These are phyloP conservation scores for Decorospora gaudefroyi DNA, from an alignment of 2,329 filamentous ascomycete genomes.

Conservation along the genomic window DNA sequence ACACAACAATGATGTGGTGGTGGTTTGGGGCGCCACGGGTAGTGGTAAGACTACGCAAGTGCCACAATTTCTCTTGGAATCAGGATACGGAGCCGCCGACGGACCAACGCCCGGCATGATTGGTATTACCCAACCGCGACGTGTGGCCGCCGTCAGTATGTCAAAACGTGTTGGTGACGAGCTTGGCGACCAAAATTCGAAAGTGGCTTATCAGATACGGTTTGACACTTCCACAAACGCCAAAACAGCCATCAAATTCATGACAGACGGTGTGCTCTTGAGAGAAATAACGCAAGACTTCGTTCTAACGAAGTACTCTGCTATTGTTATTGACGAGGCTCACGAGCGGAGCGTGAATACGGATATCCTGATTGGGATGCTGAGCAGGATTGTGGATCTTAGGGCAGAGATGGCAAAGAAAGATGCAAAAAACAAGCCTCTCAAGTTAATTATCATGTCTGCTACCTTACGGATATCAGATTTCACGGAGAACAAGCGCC, in stretches of 20 bases:
- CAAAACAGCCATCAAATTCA: conserved; percentile 93
- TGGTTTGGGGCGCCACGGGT: conserved; percentile 93
- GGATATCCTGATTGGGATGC: conserved; percentile 96
- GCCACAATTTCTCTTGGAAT: conserved; percentile 93
- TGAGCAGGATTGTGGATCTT: conserved; percentile 87
- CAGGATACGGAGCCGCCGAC: conserved; percentile 79
- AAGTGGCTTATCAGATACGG: conserved; percentile 87
- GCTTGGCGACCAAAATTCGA: conserved; percentile 73
- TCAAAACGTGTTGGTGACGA: conserved; percentile 88
- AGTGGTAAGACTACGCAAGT: conserved; percentile 98
- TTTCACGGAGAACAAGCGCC: conserved; percentile 77
- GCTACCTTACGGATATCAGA: conserved; percentile 90
- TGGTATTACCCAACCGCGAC: conserved; percentile 89
- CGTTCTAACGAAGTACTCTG: conserved; percentile 84
- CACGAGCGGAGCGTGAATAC: conserved; percentile 98
- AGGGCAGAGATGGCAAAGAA: conserved; percentile 75
- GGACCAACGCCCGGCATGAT: conserved; percentile 89
- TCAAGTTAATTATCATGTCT: conserved; percentile 98
- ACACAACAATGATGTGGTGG: conserved; percentile 84
- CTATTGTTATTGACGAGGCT: conserved; percentile 93
- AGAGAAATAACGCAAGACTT: conserved; percentile 92
- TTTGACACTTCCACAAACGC: conserved; percentile 83
- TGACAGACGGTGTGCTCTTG: conserved; percentile 96
- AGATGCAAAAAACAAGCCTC: conserved; percentile 68
- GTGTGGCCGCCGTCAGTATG: conserved; percentile 96